phyloP scores from a whole-genome alignment of 306 rosid species.

The Quercus gilva region DNA sequence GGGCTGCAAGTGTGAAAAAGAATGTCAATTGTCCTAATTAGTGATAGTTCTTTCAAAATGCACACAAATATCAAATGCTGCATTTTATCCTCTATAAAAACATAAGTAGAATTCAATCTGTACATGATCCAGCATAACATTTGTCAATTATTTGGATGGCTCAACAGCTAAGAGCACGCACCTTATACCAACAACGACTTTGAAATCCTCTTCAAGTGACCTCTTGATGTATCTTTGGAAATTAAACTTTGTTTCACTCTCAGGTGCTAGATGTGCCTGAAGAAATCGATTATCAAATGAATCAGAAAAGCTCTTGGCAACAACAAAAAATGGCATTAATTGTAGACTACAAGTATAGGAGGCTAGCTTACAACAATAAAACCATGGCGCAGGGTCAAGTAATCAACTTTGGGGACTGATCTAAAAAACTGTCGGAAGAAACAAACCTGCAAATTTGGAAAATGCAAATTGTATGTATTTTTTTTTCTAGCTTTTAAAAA shows the following conservation, averaged over 20 bases:
- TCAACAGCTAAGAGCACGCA: background rate
- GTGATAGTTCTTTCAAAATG: too few relatives aligned
- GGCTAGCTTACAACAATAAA: slow-evolving; percentile 60
- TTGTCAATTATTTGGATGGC: too few relatives aligned
- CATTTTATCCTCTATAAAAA: too few relatives aligned
- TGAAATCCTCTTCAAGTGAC: slow-evolving; percentile 83
- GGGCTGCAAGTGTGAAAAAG: slow-evolving; percentile 42
- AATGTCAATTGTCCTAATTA: too few relatives aligned
- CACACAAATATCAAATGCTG: too few relatives aligned
- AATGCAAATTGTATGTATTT: background rate
- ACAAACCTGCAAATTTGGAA: slow-evolving; percentile 39
- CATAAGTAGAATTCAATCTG: too few relatives aligned
- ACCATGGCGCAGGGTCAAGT: slow-evolving; percentile 83
- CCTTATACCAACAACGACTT: slow-evolving; percentile 91
- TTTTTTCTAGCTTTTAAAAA: too few relatives aligned
- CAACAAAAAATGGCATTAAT: too few relatives aligned
- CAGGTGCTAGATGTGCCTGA: slow-evolving; percentile 94
- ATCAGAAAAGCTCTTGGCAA: too few relatives aligned
- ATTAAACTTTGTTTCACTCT: slow-evolving; percentile 57
- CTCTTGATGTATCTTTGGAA: slow-evolving; percentile 75
- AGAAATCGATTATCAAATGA: too few relatives aligned
- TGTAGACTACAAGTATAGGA: too few relatives aligned
- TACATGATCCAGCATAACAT: too few relatives aligned
- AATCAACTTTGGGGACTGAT: slow-evolving; percentile 89
- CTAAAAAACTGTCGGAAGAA: slow-evolving; percentile 83